phyloP scores from a whole-genome alignment of 2,329 filamentous ascomycete species.

The Fusarium clavum region DNA sequence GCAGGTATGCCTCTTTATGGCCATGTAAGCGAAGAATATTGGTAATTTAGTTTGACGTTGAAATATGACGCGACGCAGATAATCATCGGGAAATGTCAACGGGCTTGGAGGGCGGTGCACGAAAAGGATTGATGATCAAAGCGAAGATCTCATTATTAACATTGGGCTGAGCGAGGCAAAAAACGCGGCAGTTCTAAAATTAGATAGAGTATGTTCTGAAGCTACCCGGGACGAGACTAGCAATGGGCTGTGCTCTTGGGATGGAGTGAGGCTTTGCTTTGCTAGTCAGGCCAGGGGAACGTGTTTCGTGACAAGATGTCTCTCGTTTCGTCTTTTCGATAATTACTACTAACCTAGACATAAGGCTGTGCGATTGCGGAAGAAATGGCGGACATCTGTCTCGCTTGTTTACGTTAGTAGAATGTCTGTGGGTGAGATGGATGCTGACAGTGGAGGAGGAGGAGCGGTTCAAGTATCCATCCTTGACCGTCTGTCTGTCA shows the following conservation, averaged over 20 bases:
- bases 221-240: slow-evolving; percentile 32
- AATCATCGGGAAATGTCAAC: slow-evolving; percentile 1
- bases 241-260: slow-evolving; percentile 36
- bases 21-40: background rate
- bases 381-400: background rate
- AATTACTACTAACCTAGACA: too few species aligned
- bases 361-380: slow-evolving; percentile 12
- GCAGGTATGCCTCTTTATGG: background rate
- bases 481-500: slow-evolving; percentile 6
- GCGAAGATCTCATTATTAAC: background rate
- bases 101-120: slow-evolving; percentile 9
- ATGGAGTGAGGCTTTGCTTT: slow-evolving; percentile 32
- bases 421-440: background rate
- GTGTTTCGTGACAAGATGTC: slow-evolving; percentile 10
- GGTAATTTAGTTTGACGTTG: background rate
- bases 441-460: slow-evolving; percentile 16
- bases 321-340: background rate
- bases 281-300: slow-evolving; percentile 1
- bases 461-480: slow-evolving; percentile 4
- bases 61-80: background rate
- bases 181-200: slow-evolving; percentile 43
- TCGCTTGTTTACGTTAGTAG: background rate
- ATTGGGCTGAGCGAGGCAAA: slow-evolving; percentile 41
- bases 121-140: background rate
- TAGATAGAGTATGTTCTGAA: slow-evolving; percentile 27